Conservation (phyloP, 768 basidiomycete species). For the Agaricus subrufescens region DNA sequence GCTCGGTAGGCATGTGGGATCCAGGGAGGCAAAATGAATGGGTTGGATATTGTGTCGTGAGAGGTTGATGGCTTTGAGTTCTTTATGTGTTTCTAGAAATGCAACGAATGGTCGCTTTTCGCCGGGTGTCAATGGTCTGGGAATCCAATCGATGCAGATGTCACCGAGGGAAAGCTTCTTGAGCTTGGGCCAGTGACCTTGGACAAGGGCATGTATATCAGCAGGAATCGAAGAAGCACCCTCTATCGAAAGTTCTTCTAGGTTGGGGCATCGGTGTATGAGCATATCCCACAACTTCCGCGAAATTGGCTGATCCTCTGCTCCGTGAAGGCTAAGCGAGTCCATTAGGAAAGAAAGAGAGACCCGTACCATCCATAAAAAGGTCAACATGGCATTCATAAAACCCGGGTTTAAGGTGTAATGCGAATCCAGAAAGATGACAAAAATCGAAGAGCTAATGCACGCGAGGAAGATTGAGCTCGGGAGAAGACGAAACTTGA, state of each 20-base stretch:
- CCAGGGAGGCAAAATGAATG: conserved; percentile 45
- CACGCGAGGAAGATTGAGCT: conserved; percentile 3
- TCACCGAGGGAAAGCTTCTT: conserved; percentile 60
- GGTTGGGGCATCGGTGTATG: conserved; percentile 53
- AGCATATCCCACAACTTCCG: conserved; percentile 69
- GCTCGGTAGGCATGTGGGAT: conserved; percentile 37
- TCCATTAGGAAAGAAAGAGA: not conserved
- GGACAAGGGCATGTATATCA: conserved; percentile 50
- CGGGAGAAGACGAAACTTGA: conserved; percentile 3
- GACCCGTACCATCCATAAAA: conserved; percentile 48
- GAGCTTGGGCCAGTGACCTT: conserved; percentile 65
- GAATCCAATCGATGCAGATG: conserved; percentile 55
- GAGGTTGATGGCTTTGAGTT: conserved; percentile 43
- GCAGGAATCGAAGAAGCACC: conserved; percentile 49
- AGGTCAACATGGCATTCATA: conserved; percentile 57
- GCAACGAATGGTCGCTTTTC: conserved; percentile 55
- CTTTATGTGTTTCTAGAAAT: conserved; percentile 65
- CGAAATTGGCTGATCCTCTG: conserved; percentile 49
- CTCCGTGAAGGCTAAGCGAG: not conserved
- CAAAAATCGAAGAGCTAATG: conserved; percentile 64
- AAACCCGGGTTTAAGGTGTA: conserved; percentile 57
- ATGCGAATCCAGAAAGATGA: conserved; percentile 56
- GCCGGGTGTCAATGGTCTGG: conserved; percentile 27
- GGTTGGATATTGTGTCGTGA: conserved; percentile 53
- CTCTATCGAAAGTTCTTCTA: conserved; percentile 60